Evolutionary conservation across 2,329 filamentous ascomycete genomes (phyloP), one percentile per base, ranked within the genome.

Genomic region (Colletotrichum sidae): DNA sequence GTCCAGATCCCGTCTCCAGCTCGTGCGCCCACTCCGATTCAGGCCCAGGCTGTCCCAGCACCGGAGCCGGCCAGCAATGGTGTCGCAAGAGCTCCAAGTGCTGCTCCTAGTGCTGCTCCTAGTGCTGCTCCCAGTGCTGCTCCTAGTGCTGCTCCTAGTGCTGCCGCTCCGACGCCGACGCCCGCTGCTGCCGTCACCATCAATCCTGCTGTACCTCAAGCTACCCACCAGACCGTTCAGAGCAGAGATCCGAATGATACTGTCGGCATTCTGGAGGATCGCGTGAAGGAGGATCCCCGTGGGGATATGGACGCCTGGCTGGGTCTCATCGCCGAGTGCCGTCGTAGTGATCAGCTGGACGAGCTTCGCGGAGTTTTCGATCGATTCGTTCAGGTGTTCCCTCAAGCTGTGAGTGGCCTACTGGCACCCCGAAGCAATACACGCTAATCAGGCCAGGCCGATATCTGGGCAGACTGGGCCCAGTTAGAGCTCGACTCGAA

Each of bases 231-330:
- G 38, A 55, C 73, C 60, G 59, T 67, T 63, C 44, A 55, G 46
- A 60, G 73, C 65, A 72, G 74, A 73, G 67, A 75, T 55, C 88
- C 91, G 60, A 87, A 90, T 79, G 92, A 97, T 79, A 87, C 87
- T 69, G 85, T 95, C 71, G 89, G 91, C 63, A 87, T 94, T 65
- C 84, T 98, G 73, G 95, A 99, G 81, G 92, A 96, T 76, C 90
- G 95, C 74, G 91, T 98, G 76, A 90, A 91, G 75, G 92, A 97
- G 74, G 96, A 99, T 75, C 92, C 95, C 13, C 92, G 93, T 72
- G 96, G 95, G 73, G 94, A 97, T 72, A 88, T 96, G 78, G 92
- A 96, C 76, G 93, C 95, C 38, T 99, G 96, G 96, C 81, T 96
- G 72, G 87, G 88, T 69, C 84, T 99, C 75, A 95, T 99, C 75